These are phyloP conservation scores for Trametes meyenii DNA, from an alignment of 768 basidiomycete genomes.

Conservation along the genomic window DNA sequence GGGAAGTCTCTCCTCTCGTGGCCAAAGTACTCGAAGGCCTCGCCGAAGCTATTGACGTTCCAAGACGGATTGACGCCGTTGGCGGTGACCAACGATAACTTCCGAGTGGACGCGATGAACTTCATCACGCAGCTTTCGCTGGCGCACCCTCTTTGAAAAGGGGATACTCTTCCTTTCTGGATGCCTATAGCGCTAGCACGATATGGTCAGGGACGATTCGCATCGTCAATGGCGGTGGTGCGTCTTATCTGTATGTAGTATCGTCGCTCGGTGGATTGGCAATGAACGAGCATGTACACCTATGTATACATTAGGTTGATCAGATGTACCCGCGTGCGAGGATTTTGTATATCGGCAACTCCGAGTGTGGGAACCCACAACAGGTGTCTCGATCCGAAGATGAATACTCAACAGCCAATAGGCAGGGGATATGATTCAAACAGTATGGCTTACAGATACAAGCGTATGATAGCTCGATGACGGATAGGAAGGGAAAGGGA, in stretches of 20 bases:
- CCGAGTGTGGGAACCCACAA: not conserved
- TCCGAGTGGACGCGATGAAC: conserved; percentile 22
- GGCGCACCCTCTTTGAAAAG: conserved; percentile 18
- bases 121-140: conserved; percentile 21
- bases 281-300: too few relatives aligned
- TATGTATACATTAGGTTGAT: too few relatives aligned
- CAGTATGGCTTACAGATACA: conserved; percentile 36
- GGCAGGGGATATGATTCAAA: conserved; percentile 27
- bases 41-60: conserved; percentile 23
- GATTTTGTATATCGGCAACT: too few relatives aligned
- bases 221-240: not conserved
- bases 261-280: not conserved
- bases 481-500: conserved; percentile 7
- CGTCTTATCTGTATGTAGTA: not conserved
- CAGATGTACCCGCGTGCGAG: too few relatives aligned
- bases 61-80: conserved; percentile 19
- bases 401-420: conserved; percentile 14
- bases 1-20: conserved; percentile 24
- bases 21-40: conserved; percentile 28
- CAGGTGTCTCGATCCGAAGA: not conserved
- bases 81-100: conserved; percentile 22
- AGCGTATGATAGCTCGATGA: conserved; percentile 35
- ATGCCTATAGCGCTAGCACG: too few relatives aligned
- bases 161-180: not conserved
- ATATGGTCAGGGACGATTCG: too few relatives aligned